phyloP scores from a whole-genome alignment of 2,329 filamentous ascomycete species.

The Colletotrichum somersetense region DNA sequence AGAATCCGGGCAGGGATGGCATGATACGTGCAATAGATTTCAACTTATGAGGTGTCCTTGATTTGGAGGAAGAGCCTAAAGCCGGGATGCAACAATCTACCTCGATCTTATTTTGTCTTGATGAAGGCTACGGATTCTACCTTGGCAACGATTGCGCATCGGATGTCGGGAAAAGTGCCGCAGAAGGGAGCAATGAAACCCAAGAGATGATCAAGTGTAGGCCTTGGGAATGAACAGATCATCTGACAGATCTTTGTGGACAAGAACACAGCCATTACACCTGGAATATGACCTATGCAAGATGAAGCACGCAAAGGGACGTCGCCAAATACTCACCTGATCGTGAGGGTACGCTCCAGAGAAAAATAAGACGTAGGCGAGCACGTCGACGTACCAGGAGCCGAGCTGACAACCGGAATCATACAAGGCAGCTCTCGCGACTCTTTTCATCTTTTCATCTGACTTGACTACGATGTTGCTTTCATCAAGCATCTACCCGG shows the following conservation, averaged over 20 bases:
- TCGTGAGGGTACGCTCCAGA: slow-evolving; percentile 40
- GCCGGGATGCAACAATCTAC: neutral
- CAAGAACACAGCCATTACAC: slow-evolving; percentile 43
- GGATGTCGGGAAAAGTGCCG: slow-evolving; percentile 23
- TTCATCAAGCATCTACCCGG: slow-evolving; percentile 1
- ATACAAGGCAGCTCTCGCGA: slow-evolving; percentile 2
- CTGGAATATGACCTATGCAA: slow-evolving; percentile 49
- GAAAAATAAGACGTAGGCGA: slow-evolving; percentile 44
- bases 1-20: slow-evolving; percentile 56
- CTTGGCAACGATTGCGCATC: neutral
- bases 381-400: slow-evolving; percentile 44
- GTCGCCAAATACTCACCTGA: slow-evolving; percentile 46
- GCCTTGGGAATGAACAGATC: slow-evolving; percentile 42
- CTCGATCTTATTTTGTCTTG: slow-evolving; percentile 23
- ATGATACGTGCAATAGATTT: slow-evolving; percentile 44
- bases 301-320: slow-evolving; percentile 51
- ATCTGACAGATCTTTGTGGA: slow-evolving; percentile 44
- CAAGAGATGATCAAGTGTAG: slow-evolving; percentile 45
- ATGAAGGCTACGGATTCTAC: slow-evolving; percentile 6
- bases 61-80: neutral
- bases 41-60: neutral
- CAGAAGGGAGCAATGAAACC: neutral
- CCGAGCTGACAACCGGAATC: neutral
- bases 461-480: neutral
- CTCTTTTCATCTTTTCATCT: slow-evolving; percentile 18